A percentile compares a stretch with the other conserved stretches of the same genome.
phyloP scores from a whole-genome alignment of 192 early-diverging fungal species.

The Coemansia sp. region DNA sequence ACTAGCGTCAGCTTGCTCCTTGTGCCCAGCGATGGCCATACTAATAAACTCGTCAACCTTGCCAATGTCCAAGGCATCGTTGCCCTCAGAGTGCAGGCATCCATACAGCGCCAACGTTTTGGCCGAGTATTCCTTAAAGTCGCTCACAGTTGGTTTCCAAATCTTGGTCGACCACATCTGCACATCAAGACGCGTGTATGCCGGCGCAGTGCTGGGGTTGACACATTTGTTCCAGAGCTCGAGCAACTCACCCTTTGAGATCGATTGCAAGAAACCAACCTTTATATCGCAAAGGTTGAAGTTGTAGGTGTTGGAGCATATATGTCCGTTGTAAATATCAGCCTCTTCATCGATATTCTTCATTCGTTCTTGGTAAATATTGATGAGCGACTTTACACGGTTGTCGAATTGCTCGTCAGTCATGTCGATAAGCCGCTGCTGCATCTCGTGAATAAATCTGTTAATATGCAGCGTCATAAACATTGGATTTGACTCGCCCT shows the following conservation, averaged over 20 bases:
- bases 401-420: slow-evolving; percentile 58
- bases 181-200: slow-evolving; percentile 39
- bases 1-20: not conserved
- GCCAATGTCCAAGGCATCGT: not conserved
- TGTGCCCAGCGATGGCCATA: not conserved
- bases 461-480: slow-evolving; percentile 80
- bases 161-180: slow-evolving; percentile 22
- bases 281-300: slow-evolving; percentile 61
- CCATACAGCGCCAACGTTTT: slow-evolving; percentile 19
- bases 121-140: slow-evolving; percentile 14
- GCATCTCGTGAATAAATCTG: slow-evolving; percentile 66
- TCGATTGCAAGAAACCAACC: slow-evolving; percentile 5
- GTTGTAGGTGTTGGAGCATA: slow-evolving; percentile 66
- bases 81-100: slow-evolving; percentile 18
- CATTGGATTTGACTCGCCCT: slow-evolving; percentile 78
- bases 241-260: slow-evolving; percentile 33
- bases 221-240: slow-evolving; percentile 35
- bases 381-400: slow-evolving; percentile 63
- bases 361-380: slow-evolving; percentile 62
- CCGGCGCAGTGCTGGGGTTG: slow-evolving; percentile 22
- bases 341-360: slow-evolving; percentile 74
- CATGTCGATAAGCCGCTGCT: slow-evolving; percentile 19
- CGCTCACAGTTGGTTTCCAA: slow-evolving; percentile 2
- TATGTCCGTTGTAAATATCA: slow-evolving; percentile 61
- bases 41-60: slow-evolving; percentile 10